These are phyloP conservation scores for Debaryomyces tyrocola DNA, from an alignment of 805 yeast species.

Conservation along the genomic window DNA sequence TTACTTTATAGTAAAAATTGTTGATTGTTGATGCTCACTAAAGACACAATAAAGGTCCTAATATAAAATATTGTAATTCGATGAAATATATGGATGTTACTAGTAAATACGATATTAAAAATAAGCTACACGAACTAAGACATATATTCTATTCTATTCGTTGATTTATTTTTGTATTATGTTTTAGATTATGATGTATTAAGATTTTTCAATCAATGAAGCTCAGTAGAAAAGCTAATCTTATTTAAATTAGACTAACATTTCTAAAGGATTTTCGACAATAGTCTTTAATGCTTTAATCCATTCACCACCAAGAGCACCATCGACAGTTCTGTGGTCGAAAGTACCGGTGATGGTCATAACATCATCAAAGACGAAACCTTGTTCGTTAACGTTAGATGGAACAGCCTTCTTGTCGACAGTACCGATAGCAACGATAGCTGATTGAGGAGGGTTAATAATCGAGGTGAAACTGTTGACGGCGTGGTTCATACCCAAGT, in stretches of 20 bases:
- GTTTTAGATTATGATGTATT: background rate
- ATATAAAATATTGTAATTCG: no score
- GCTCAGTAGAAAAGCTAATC: background rate
- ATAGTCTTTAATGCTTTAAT: constrained; percentile 89
- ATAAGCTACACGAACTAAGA: no score
- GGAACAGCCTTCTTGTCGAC: constrained; percentile 90
- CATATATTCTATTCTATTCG: no score
- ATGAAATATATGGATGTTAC: no score
- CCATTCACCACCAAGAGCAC: constrained; percentile 97
- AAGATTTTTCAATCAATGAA: background rate
- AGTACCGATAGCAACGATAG: constrained; percentile 94
- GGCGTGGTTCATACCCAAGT: constrained; percentile 98
- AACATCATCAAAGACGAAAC: constrained; percentile 88
- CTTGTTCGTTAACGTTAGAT: constrained; percentile 86
- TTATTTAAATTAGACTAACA: constrained; percentile 59
- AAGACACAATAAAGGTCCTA: no score
- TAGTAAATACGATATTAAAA: no score
- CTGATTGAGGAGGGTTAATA: constrained; percentile 95
- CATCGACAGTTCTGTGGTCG: constrained; percentile 97
- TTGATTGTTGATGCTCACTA: no score
- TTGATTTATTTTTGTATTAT: background rate
- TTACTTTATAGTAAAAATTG: no score
- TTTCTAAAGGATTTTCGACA: constrained; percentile 93
- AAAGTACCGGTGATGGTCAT: constrained; percentile 94
- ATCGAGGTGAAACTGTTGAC: constrained; percentile 92